phyloP scores from a whole-genome alignment of 2,329 filamentous ascomycete genomes.

The Colletotrichum noveboracense region DNA sequence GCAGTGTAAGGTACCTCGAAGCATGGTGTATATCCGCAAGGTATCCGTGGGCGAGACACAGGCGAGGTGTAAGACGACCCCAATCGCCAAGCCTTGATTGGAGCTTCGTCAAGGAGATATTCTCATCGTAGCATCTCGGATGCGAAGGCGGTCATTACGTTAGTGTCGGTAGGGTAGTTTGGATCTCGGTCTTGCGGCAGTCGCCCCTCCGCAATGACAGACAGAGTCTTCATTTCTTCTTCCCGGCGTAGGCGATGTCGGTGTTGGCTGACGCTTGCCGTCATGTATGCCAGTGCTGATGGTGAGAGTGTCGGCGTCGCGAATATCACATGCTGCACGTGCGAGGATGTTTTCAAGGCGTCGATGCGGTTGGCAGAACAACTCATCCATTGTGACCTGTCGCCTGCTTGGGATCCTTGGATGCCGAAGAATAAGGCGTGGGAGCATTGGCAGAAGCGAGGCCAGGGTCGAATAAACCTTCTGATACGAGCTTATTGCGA shows the following conservation, averaged over 20 bases:
- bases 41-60: not conserved
- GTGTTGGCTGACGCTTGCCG: not conserved
- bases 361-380: not conserved
- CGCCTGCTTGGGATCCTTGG: not conserved
- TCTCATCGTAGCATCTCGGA: not conserved
- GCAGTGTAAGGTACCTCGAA: not conserved
- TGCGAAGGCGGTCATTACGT: not conserved
- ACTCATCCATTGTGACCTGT: conserved; percentile 1
- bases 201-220: not conserved
- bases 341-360: not conserved
- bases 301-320: not conserved
- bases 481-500: not conserved
- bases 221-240: not conserved
- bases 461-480: not conserved
- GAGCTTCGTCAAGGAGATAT: not conserved
- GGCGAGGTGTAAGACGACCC: not conserved
- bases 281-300: not conserved
- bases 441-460: not conserved
- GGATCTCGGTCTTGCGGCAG: not conserved
- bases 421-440: not conserved
- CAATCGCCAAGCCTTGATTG: conserved; percentile 9
- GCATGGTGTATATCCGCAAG: not conserved
- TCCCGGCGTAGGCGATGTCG: not conserved
- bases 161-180: not conserved
- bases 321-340: not conserved